Evolutionary conservation across 2,329 filamentous ascomycete genomes (phyloP), one percentile per base, ranked within the genome.

Genomic region (Penicillium paneum): DNA sequence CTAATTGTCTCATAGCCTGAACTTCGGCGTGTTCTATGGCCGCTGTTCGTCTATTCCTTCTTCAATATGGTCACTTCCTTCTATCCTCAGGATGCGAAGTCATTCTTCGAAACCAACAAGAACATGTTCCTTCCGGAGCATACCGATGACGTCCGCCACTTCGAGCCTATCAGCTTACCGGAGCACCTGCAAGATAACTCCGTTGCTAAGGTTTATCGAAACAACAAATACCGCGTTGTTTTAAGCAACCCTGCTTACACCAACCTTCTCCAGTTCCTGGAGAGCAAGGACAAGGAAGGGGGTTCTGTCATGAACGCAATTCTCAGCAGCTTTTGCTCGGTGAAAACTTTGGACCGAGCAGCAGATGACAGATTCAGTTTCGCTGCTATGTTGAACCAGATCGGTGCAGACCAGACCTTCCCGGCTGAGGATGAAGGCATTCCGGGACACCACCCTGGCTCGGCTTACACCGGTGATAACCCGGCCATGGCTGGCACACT

Each of bases 41-140:
- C 94, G 0, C 78, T 95, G 0, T 97, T 97, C 67, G 89, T 97
- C 47, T 96, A 99, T 73, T 94, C 90, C 0, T 97, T 89, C 68
- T 79, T 99, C 26, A 86, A 90, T 54, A 82, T 97, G 52, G 82
- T 95, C 28, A 80, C 80, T 32, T 84, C 90, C 56, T 85, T 85
- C 59, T 91, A 88, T 63, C 77, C 83, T 1, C 83, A 83, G 36
- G 90, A 96, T 55, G 85, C 87, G 13, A 86, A 89, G 61, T 77
- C 81, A 2, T 93, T 96, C 67, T 86, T 95, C 57, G 81, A 83
- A 28, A 79, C 82, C 5, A 85, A 90, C 66, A 85, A 85, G 51
- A 75, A 85, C 50, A 69, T 77, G 26, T 97, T 97, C 65, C 85
- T 91, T 62, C 82, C 82, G 24, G 83, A 90, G 48, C 92, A 96